These are phyloP conservation scores for Didymella arachidicola DNA, from an alignment of 2,329 filamentous ascomycete species.

Conservation along the genomic window DNA sequence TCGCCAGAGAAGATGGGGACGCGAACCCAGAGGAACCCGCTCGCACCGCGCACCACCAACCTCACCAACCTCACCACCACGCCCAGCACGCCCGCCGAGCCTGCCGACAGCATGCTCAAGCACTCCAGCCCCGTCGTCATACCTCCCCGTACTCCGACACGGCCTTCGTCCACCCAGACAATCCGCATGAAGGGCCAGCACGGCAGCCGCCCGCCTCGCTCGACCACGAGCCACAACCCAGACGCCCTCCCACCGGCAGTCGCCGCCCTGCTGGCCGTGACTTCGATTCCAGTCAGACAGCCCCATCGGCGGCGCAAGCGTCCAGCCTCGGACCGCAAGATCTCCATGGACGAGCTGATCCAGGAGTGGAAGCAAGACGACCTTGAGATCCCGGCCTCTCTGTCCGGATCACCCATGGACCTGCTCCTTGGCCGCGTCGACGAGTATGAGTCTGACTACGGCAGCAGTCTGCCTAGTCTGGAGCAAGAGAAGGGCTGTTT, in stretches of 20 bases:
- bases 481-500: conserved; percentile 52
- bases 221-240: conserved; percentile 48
- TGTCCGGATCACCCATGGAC: conserved; percentile 59
- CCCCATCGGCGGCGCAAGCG: conserved; percentile 51
- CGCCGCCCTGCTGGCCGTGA: conserved; percentile 66
- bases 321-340: conserved; percentile 52
- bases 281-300: conserved; percentile 63
- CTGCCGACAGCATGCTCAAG: conserved; percentile 35
- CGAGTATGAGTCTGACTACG: conserved; percentile 51
- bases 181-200: conserved; percentile 44
- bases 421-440: conserved; percentile 64
- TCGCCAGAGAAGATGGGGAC: conserved; percentile 43
- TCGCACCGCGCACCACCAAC: conserved; percentile 26
- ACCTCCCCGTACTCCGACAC: conserved; percentile 46
- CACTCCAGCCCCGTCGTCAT: conserved; percentile 55
- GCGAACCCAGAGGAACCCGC: conserved; percentile 30
- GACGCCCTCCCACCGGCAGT: conserved; percentile 62
- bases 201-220: conserved; percentile 38
- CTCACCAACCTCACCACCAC: conserved; percentile 25
- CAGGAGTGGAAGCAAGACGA: conserved; percentile 62
- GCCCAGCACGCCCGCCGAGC: conserved; percentile 16
- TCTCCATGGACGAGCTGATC: conserved; percentile 66
- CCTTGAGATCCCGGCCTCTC: conserved; percentile 47
- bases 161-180: conserved; percentile 42
- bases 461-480: conserved; percentile 54